Conservation (phyloP, 2,329 filamentous ascomycete genomes). For the Paracorniculantispora psalliotae region DNA sequence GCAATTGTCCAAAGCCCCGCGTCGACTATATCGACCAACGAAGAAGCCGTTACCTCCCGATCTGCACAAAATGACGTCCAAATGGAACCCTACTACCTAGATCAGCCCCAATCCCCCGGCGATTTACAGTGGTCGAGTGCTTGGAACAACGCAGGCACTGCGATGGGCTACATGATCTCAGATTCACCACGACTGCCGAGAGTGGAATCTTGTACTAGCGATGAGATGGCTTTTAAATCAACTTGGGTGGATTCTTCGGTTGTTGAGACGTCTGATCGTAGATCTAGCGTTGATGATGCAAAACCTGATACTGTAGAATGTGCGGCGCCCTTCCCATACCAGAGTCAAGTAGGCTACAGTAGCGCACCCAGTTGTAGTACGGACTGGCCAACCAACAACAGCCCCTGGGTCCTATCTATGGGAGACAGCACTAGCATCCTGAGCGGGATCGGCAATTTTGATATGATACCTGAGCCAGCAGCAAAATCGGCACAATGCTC, state of each 20-base stretch:
- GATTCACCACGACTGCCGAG: conserved; percentile 5
- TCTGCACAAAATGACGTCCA: background rate
- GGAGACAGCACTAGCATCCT: background rate
- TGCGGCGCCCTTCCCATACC: background rate
- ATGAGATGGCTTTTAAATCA: conserved; percentile 5
- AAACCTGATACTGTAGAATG: background rate
- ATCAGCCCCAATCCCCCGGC: background rate
- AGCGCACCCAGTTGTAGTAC: conserved; percentile 3
- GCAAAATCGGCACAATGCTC: background rate
- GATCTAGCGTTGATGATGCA: conserved; percentile 4
- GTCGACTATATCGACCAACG: conserved; percentile 2
- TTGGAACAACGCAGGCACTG: background rate
- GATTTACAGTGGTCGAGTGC: conserved; percentile 3
- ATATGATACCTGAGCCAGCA: background rate
- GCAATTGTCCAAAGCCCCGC: conserved; percentile 3
- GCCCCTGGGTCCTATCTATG: background rate
- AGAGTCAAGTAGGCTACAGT: conserved; percentile 6
- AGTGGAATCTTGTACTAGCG: conserved; percentile 5
- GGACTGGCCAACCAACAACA: background rate
- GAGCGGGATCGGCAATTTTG: background rate
- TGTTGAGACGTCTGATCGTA: conserved; percentile 9
- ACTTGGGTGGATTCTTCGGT: background rate
- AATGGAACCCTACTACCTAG: background rate
- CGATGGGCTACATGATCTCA: background rate
- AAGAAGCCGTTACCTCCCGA: background rate